Evolutionary conservation across 202 grass and related monocot genomes (phyloP), one percentile per base, ranked within the genome.

Genomic region (Schoenoplectus tabernaemontani): DNA sequence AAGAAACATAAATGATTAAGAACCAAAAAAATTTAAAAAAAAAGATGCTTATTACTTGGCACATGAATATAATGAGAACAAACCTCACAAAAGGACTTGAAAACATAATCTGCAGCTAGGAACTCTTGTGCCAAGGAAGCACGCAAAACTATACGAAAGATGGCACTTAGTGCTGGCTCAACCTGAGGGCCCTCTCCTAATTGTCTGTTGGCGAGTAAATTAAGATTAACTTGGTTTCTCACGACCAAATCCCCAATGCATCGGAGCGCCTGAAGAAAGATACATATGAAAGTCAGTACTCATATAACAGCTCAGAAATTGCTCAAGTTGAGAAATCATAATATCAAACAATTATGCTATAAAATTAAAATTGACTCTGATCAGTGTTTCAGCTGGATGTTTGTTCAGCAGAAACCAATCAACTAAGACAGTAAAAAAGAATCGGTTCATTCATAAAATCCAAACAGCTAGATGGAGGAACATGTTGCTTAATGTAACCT

Each of bases 11-110:
- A 72, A 5, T 30, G 23, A 72, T 50, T 71, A 48, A 13, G 67
- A 72, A 72, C 67, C 22, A 48, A 48, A 48, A 72, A 1, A 37
- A 57, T 7, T 4, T 60, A 85, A 5, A 59, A 72, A 44, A 73
- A 77, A 85, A n/a, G n/a, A 33, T 58, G 48, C 39, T 44, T 77
- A 83, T 46, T 70, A 44, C 75, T 62, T 43, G 37, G 33, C 7
- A 15, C 8, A 13, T 19, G 32, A 41, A 13, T 38, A 67, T 57
- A 58, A 32, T 57, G 64, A 56, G 61, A 72, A 57, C 66, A 17
- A 75, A 99, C 96, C 96, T 99, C 92, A 67, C 96, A 99, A 80
- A 99, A 99, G 83, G 91, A 89, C 80, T 93, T 96, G 76, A 96
- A 90, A 80, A 89, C 90, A 91, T 91, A 99, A 87, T 93, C 92